Evolutionary conservation across 306 rosid genomes (phyloP), one percentile per base, ranked within the genome.

Genomic region (Trifolium pratense): DNA sequence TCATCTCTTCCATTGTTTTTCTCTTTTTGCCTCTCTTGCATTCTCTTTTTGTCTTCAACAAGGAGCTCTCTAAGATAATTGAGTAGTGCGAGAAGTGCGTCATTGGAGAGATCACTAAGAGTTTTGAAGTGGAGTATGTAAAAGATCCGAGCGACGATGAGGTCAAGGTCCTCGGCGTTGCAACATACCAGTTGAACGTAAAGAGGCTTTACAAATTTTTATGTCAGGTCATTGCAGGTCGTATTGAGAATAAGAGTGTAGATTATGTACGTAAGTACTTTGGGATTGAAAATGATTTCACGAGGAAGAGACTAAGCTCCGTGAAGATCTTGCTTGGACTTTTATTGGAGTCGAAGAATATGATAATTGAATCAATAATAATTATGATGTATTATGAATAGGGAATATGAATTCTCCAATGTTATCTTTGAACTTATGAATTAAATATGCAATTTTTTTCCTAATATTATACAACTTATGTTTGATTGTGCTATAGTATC

Each of bases 301-400:
- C 84, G 77, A 75, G 21, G 87, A 86, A 57, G 87, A 86, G 73
- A 74, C 62, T 0, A n/a, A 3, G 71, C 5, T 64, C 12, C 82
- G 79, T 8, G 31, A 34, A 1, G 36, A 69, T 7, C 3, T 57
- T 17, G 66, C 71, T 0, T 86, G 86, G 87, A 79, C 87, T 0
- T 81, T 75, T 32, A 67, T 32, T 8, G 80, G 80, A n/a, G 71
- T 82, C 10, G 81, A 82, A 29, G 66, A 49, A 0, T 86, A 85
- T 57, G 15, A 63, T 0, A 15, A 36, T 39, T 39, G 12, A 64
- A 40, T 18, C 9, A 63, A 37, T 36, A 36, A 32, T 56, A 10
- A n/a, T 61, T 61, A 36, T 16, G 13, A 21, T n/a, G 7, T 34
- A 36, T 8, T 31, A 23, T 23, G 25, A 23, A 23, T 23, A 23